A percentile compares a stretch with the other conserved stretches of the same genome.
Evolutionary conservation across 2,329 filamentous ascomycete genomes (phyloP).

Genomic region (Neopestalotiopsis clavispora): DNA sequence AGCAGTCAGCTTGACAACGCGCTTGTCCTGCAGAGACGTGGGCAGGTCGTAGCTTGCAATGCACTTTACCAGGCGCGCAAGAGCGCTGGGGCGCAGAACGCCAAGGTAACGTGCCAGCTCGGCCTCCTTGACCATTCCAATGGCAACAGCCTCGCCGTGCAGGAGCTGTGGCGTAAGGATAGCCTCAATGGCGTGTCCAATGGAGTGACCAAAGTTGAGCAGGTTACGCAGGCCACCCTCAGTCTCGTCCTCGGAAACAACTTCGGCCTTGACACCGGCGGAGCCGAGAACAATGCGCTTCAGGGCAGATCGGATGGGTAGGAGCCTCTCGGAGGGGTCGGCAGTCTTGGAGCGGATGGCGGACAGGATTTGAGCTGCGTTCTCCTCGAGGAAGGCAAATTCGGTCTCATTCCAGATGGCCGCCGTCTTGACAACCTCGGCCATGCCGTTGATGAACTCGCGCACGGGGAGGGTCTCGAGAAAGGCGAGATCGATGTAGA

Average conservation of each 20-base stretch:
- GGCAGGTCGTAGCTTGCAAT: conserved; percentile 93
- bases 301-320: conserved; percentile 71
- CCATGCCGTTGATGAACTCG: conserved; percentile 99
- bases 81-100: conserved; percentile 81
- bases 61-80: conserved; percentile 89
- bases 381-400: conserved; percentile 82
- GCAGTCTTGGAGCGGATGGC: conserved; percentile 68
- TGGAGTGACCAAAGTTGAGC: conserved; percentile 97
- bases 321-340: conserved; percentile 62
- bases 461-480: conserved; percentile 87
- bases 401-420: conserved; percentile 93
- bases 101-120: conserved; percentile 91
- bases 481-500: conserved; percentile 94
- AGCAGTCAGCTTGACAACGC: conserved; percentile 80
- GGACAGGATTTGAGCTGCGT: conserved; percentile 76
- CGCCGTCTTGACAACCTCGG: conserved; percentile 96
- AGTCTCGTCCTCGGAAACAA: conserved; percentile 92
- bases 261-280: conserved; percentile 89
- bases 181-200: conserved; percentile 95
- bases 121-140: conserved; percentile 98
- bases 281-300: conserved; percentile 87
- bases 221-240: conserved; percentile 94
- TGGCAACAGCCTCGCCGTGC: conserved; percentile 93
- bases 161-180: conserved; percentile 94
- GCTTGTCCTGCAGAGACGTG: conserved; percentile 82